Percentiles rank a stretch among this genome's conserved stretches.
phyloP scores from a whole-genome alignment of 129 eudicot genomes.

The Lonicera japonica region DNA sequence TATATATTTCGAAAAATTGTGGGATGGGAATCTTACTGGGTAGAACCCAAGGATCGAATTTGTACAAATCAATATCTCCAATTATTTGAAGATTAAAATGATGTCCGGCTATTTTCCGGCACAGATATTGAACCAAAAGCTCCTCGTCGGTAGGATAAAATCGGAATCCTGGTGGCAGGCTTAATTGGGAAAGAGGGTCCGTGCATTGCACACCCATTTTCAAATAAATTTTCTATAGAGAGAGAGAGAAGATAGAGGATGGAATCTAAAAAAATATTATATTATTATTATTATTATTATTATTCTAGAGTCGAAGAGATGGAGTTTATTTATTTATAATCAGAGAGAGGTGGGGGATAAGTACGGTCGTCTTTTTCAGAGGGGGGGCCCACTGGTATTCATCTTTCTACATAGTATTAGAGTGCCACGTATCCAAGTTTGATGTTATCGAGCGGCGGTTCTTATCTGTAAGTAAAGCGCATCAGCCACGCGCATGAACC shows the following conservation, averaged over 20 bases:
- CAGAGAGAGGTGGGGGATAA: conserved; percentile 28
- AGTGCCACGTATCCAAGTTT: no score
- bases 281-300: conserved; percentile 12
- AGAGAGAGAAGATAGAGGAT: conserved; percentile 2
- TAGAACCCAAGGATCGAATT: conserved; percentile 86
- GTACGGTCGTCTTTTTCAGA: conserved; percentile 66
- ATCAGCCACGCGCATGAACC: no score
- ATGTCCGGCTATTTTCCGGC: conserved; percentile 72
- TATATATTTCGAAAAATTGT: not conserved
- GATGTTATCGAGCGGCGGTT: no score
- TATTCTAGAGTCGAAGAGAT: conserved; percentile 8
- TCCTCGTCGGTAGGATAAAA: conserved; percentile 93
- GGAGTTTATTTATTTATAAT: conserved; percentile 28
- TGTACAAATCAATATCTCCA: conserved; percentile 81
- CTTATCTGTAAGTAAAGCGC: no score
- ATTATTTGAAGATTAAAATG: conserved; percentile 56
- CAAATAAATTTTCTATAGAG: not conserved
- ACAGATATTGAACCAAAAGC: conserved; percentile 71
- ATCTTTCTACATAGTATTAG: no score
- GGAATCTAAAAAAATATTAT: not conserved
- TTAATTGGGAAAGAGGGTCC: conserved; percentile 53
- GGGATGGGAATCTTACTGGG: conserved; percentile 53
- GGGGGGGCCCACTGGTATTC: no score
- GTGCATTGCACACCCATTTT: conserved; percentile 68
- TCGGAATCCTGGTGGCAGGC: conserved; percentile 90